These are phyloP conservation scores for Fusarium buxicola DNA, from an alignment of 2,329 filamentous ascomycete genomes.

Conservation along the genomic window DNA sequence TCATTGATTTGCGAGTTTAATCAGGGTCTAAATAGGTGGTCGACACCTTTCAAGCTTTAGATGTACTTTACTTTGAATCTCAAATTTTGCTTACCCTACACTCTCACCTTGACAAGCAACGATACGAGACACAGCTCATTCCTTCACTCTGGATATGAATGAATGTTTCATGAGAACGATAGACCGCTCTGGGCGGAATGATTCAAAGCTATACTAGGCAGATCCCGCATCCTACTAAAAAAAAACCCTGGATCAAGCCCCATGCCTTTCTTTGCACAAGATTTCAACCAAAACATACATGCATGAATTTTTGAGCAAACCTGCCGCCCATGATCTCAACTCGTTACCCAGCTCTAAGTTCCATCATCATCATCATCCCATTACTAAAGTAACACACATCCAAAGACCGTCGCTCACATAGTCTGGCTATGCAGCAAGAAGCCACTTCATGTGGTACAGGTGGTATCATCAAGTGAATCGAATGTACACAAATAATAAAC, in stretches of 20 bases:
- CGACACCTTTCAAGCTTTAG: no score
- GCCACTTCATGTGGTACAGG: conserved; percentile 16
- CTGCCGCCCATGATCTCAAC: conserved; percentile 21
- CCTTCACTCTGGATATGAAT: not conserved
- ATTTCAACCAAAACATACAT: conserved; percentile 11
- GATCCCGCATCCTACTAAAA: not conserved
- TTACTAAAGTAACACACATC: conserved; percentile 15
- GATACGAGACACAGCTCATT: no score
- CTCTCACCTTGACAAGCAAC: no score
- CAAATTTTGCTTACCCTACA: no score
- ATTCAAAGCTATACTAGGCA: conserved; percentile 9
- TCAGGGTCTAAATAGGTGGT: no score
- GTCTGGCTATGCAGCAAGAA: conserved; percentile 30
- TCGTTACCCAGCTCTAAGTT: conserved; percentile 3
- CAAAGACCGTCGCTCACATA: conserved; percentile 22
- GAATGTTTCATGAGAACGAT: not conserved
- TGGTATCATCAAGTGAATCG: conserved; percentile 43
- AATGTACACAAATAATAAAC: conserved; percentile 39
- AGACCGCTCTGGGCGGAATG: conserved; percentile 16
- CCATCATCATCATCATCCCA: conserved; percentile 23
- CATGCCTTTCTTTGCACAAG: not conserved
- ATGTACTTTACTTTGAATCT: no score
- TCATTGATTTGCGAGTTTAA: no score
- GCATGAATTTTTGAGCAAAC: conserved; percentile 35
- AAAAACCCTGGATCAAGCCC: not conserved